Conservation (phyloP, 192 early-diverging fungal species). For the Gaertneriomyces semiglobifer region DNA sequence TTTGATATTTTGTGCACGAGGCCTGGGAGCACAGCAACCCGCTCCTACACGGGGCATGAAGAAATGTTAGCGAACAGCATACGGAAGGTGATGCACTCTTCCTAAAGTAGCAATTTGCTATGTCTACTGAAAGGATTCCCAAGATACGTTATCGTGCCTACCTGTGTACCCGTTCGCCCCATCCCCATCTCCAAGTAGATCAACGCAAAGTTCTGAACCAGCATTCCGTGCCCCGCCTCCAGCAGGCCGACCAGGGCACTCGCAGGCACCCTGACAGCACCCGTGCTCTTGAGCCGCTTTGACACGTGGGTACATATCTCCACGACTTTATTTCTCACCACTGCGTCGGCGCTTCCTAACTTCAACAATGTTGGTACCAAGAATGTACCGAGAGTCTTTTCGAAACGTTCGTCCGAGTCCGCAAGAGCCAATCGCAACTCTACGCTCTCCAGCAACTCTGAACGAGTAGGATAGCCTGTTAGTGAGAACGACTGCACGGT, state of each 20-base stretch:
- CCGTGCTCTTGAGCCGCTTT: conserved; percentile 69
- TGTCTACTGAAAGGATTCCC: too few species aligned
- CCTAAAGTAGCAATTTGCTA: too few species aligned
- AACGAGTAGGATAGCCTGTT: neutral
- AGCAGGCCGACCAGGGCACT: conserved; percentile 62
- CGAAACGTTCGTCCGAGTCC: conserved; percentile 65
- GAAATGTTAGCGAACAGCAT: too few species aligned
- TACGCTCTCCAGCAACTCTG: conserved; percentile 67
- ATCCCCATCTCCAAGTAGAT: conserved; percentile 85
- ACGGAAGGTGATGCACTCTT: too few species aligned
- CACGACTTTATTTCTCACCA: conserved; percentile 55
- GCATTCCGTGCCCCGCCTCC: neutral
- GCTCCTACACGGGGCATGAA: neutral
- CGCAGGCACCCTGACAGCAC: conserved; percentile 59
- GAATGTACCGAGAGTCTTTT: conserved; percentile 58
- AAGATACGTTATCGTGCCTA: too few species aligned
- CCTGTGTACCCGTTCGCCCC: conserved; percentile 31
- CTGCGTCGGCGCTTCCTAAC: conserved; percentile 46
- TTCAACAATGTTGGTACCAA: conserved; percentile 70
- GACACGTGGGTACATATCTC: conserved; percentile 78
- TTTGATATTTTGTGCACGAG: conserved; percentile 60
- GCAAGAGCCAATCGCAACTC: conserved; percentile 73
- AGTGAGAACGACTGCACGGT: neutral
- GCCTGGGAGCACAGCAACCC: conserved; percentile 46
- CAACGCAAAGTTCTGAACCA: conserved; percentile 75